Evolutionary conservation across 352 stramenopile genomes (phyloP).

Genomic region (Thalassiosira mediterranea): DNA sequence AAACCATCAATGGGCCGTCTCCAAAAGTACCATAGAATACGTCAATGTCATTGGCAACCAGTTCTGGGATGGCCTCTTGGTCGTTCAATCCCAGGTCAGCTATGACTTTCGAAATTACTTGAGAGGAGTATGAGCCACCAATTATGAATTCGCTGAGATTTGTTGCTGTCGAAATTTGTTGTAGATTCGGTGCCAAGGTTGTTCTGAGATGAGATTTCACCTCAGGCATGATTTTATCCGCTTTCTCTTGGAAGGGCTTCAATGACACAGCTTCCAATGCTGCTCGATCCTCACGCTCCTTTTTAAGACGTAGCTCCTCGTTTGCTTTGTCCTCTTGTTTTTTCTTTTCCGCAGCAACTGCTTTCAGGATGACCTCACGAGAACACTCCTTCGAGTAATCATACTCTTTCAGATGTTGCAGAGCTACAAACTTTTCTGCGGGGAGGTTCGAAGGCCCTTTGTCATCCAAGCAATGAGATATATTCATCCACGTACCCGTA

Average conservation of each 20-base stretch:
- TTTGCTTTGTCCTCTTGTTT: neutral
- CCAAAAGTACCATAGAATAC: neutral
- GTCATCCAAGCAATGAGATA: neutral
- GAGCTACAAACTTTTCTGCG: neutral
- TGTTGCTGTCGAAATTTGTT: neutral
- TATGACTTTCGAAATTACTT: neutral
- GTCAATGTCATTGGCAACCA: constrained; percentile 4
- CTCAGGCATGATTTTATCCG: neutral
- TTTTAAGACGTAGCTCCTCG: neutral
- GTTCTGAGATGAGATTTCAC: neutral
- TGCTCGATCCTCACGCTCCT: neutral
- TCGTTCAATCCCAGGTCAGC: neutral
- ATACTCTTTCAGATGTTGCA: constrained; percentile 23
- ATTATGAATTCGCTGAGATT: constrained; percentile 5
- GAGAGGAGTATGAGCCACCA: constrained; percentile 1
- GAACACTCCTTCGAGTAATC: neutral
- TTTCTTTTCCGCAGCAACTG: neutral
- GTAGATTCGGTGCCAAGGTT: neutral
- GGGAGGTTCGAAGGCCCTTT: neutral
- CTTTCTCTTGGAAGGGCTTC: constrained; percentile 2
- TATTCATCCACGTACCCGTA: constrained; percentile 11
- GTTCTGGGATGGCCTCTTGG: neutral
- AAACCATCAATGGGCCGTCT: neutral
- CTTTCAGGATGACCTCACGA: neutral
- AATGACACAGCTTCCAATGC: neutral